A percentile compares a stretch with the other conserved stretches of the same genome.
Evolutionary conservation across 129 eudicot species (phyloP).

Genomic region (Rutidosis leptorrhynchoides): DNA sequence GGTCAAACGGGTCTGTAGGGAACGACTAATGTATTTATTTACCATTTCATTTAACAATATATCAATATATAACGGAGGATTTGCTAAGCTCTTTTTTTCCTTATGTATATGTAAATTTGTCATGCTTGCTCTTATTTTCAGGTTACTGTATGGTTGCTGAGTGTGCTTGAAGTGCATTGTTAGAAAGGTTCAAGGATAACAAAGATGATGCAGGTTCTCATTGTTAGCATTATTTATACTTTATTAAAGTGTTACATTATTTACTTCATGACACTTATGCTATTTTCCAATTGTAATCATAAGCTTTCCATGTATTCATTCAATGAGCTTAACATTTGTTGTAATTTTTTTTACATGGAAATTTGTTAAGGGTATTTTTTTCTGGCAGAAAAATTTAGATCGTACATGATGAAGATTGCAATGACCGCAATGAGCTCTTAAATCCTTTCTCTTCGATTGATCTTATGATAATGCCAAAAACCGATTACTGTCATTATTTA

Average conservation of each 20-base stretch:
- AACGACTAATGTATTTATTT: no score
- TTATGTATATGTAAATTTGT: no score
- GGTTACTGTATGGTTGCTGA: constrained; percentile 93
- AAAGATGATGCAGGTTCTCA: constrained; percentile 65
- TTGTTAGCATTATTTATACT: constrained; percentile 7
- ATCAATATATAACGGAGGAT: no score
- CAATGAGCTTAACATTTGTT: background rate
- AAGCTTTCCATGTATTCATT: no score
- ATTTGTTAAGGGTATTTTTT: constrained; percentile 1
- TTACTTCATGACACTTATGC: background rate
- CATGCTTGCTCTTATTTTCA: constrained; percentile 16
- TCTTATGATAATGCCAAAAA: no score
- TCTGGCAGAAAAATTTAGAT: constrained; percentile 69
- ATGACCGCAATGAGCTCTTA: constrained; percentile 93
- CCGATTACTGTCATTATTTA: no score
- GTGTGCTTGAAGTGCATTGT: constrained; percentile 67
- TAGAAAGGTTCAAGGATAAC: constrained; percentile 70
- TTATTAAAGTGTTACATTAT: background rate
- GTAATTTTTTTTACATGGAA: background rate
- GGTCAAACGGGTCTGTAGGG: no score
- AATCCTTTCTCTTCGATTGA: no score
- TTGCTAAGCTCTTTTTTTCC: no score
- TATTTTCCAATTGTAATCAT: no score
- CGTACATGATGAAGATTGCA: constrained; percentile 81
- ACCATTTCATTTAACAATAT: no score